Base-by-base conservation (phyloP, 2,329 filamentous ascomycete species). In the Aspergillus nomiae region DNA sequence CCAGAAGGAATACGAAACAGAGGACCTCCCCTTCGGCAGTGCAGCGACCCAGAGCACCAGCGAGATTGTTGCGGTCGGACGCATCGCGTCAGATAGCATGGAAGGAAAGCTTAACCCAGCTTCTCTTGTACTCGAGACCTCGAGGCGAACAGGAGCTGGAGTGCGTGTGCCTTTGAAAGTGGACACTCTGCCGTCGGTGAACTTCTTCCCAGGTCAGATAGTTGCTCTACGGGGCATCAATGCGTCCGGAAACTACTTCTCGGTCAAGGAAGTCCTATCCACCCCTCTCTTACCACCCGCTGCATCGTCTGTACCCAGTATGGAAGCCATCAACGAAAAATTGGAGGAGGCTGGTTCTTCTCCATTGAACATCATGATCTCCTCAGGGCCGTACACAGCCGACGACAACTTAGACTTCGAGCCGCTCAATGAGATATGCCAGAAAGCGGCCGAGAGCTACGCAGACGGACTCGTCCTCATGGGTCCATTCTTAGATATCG, bases 151-250 rank as follows among this genome's bases (percentile, higher is more conserved):
- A 70, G 95, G 95, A 41, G 92, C 90, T 67, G 95, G 94, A 5
- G 82, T 92, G 62, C 87, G 95, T 62, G 87, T 97, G 34, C 91
- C 92, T 5, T 78, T 99, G 21, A 92, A 92, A 67, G 82, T 97
- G 62, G 86, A 90, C 64, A 85, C 85, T 2, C 76, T 96, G 1
- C 80, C 83, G 67, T 85, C 79, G 1, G 95, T 90, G 78, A 90
- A 92, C 74, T 92, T 98, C 81, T 98, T 98, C 75, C 95, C 94
- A 0, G 95, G 95, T 7, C 94, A 98, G 74, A 92, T 98, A 58
- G 92, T 97, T 34, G 95, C 94, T 8, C 79, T 98, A 32, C 86
- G 86, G 65, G 95, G 95, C 9, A 92, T 89, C 70, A 99, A 99
- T 74, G 89, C 92, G 24, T 92, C 92, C 0, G 94, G 94, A 0